Evolutionary conservation across 2,329 filamentous ascomycete genomes (phyloP).

Genomic region (Colletotrichum sp.): DNA sequence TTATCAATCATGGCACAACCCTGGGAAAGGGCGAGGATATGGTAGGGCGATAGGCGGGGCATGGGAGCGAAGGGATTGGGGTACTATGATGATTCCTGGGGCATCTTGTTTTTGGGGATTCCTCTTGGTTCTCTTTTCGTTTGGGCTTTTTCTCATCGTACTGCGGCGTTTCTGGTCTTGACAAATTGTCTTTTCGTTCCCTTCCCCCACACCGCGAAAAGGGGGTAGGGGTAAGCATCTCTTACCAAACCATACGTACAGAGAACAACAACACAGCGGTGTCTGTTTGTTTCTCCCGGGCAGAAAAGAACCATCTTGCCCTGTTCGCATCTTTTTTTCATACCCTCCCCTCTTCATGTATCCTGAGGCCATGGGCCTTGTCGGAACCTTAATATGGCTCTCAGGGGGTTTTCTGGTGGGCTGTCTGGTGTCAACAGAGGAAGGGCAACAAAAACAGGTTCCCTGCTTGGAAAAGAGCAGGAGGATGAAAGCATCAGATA

Average conservation of each 20-base stretch:
- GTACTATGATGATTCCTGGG: background rate
- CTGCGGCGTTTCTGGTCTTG: background rate
- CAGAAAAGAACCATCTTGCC: background rate
- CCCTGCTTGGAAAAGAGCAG: background rate
- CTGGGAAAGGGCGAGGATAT: background rate
- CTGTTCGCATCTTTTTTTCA: background rate
- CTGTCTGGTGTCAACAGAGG: background rate
- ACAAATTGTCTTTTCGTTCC: background rate
- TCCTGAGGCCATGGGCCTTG: background rate
- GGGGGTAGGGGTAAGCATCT: background rate
- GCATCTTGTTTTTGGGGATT: background rate
- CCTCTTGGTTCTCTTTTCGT: background rate
- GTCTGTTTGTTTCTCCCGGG: background rate
- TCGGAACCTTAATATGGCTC: background rate
- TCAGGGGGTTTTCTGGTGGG: background rate
- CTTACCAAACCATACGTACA: background rate
- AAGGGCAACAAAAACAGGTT: background rate
- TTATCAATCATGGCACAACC: background rate
- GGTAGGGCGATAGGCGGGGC: background rate
- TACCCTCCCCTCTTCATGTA: background rate
- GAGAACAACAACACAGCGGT: background rate
- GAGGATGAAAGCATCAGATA: background rate
- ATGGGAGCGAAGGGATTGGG: background rate
- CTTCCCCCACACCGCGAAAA: background rate
- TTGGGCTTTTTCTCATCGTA: background rate